A percentile compares a stretch with the other conserved stretches of the same genome.
Evolutionary conservation across 257 asterid species (phyloP).

Genomic region (Primulina huaijiensis): DNA sequence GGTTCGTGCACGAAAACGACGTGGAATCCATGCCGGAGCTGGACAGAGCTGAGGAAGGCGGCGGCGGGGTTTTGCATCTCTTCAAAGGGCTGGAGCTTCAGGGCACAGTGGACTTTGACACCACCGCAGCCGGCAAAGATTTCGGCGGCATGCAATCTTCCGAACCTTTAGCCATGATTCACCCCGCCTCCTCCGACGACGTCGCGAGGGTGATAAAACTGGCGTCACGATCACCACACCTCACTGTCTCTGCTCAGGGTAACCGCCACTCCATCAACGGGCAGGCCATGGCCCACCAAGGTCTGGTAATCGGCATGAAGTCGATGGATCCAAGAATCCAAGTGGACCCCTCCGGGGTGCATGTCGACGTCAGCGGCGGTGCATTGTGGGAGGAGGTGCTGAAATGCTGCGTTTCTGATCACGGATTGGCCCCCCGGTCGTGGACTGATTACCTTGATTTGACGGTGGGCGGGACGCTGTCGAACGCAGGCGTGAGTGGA

Average conservation of each 20-base stretch:
- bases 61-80: conserved; percentile 33
- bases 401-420: conserved; percentile 45
- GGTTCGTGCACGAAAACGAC: conserved; percentile 54
- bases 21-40: conserved; percentile 46
- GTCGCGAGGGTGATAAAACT: conserved; percentile 50
- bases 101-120: conserved; percentile 39
- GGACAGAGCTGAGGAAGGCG: conserved; percentile 28
- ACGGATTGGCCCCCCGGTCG: conserved; percentile 73
- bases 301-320: conserved; percentile 67
- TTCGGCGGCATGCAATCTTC: conserved; percentile 68
- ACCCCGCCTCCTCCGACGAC: conserved; percentile 51
- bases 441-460: conserved; percentile 90
- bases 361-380: conserved; percentile 86
- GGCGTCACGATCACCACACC: conserved; percentile 46
- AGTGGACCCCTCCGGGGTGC: conserved; percentile 33
- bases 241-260: conserved; percentile 91
- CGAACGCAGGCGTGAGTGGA: conserved; percentile 95
- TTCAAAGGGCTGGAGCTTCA: conserved; percentile 43
- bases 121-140: conserved; percentile 45
- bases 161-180: conserved; percentile 62
- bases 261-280: conserved; percentile 98
- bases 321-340: conserved; percentile 34
- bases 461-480: conserved; percentile 91
- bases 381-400: conserved; percentile 88
- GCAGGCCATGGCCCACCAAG: conserved; percentile 85